Evolutionary conservation across 2,329 filamentous ascomycete genomes (phyloP).

Genomic region (Calonectria naviculata): DNA sequence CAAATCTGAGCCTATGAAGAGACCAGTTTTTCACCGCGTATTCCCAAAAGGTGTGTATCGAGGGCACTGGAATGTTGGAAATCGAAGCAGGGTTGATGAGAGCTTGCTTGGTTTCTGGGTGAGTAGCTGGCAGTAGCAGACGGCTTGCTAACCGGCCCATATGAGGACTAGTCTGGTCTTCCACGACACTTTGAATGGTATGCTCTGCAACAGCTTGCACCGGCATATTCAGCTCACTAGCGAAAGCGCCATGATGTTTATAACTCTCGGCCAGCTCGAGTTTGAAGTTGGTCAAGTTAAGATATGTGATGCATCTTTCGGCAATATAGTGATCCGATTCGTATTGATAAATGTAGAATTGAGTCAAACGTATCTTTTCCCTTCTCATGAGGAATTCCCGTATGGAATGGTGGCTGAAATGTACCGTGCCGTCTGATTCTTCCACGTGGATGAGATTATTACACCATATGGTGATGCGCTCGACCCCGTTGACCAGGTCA

Average conservation of each 20-base stretch:
- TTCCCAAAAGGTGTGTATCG: background rate
- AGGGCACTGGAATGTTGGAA: no score
- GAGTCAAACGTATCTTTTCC: no score
- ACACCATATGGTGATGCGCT: slow-evolving; percentile 11
- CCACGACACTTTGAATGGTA: background rate
- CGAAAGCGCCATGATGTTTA: background rate
- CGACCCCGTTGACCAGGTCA: background rate
- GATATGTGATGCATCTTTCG: background rate
- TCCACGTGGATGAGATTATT: slow-evolving; percentile 23
- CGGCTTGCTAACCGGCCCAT: background rate
- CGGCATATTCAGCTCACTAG: background rate
- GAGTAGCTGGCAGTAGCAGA: background rate
- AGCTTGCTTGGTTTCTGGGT: no score
- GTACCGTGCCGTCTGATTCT: slow-evolving; percentile 20
- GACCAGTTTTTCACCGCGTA: background rate
- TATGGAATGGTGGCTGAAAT: slow-evolving; percentile 30
- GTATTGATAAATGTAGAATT: background rate
- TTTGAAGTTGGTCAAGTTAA: background rate
- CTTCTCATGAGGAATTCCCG: slow-evolving; percentile 1
- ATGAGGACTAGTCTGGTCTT: background rate
- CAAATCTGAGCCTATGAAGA: background rate
- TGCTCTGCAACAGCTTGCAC: background rate
- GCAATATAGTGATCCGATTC: background rate
- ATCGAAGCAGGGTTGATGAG: no score
- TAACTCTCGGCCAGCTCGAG: background rate